These are phyloP conservation scores for Keqinozyma sinolaborantium DNA, from an alignment of 1,139 yeast species.

Conservation along the genomic window DNA sequence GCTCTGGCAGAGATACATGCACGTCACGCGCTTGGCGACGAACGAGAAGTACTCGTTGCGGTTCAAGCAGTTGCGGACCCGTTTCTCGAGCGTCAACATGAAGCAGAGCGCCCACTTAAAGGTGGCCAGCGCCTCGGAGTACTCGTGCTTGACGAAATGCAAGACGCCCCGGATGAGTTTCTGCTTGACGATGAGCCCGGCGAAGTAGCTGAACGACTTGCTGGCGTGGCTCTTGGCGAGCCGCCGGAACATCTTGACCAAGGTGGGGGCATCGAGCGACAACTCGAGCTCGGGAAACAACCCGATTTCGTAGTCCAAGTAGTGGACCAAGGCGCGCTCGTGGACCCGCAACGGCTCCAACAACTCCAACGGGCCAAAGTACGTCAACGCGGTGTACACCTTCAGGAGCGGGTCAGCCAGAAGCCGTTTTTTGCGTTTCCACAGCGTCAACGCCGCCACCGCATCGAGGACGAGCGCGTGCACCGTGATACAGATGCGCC, in stretches of 20 bases:
- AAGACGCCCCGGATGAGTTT: conserved; percentile 11
- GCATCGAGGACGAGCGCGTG: conserved; percentile 6
- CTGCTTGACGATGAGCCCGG: conserved; percentile 5
- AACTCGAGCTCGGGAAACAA: conserved; percentile 12
- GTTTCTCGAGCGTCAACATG: conserved; percentile 6
- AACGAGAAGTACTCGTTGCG: conserved; percentile 12
- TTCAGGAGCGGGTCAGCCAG: conserved; percentile 1
- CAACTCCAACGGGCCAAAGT: conserved; percentile 19
- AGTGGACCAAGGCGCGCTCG: conserved; percentile 4
- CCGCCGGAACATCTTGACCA: conserved; percentile 11
- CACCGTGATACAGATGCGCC: conserved; percentile 11
- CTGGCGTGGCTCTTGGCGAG: conserved; percentile 8
- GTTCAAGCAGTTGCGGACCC: conserved; percentile 6
- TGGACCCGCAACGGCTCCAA: conserved; percentile 12
- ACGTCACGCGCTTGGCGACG: conserved; percentile 10
- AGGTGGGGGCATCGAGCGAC: conserved; percentile 8
- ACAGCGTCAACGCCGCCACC: conserved; percentile 3
- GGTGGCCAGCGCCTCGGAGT: conserved; percentile 6
- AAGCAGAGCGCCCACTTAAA: conserved; percentile 21
- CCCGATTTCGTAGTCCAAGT: conserved; percentile 10
- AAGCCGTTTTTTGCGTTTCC: conserved; percentile 3
- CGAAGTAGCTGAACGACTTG: conserved; percentile 3
- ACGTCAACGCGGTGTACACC: conserved; percentile 13
- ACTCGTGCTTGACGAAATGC: conserved; percentile 7
- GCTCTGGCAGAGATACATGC: conserved; percentile 12